Percentiles rank a stretch among this genome's conserved stretches.
These are phyloP conservation scores for Tricholoma sp. DNA, from an alignment of 768 basidiomycete species.

Conservation along the genomic window DNA sequence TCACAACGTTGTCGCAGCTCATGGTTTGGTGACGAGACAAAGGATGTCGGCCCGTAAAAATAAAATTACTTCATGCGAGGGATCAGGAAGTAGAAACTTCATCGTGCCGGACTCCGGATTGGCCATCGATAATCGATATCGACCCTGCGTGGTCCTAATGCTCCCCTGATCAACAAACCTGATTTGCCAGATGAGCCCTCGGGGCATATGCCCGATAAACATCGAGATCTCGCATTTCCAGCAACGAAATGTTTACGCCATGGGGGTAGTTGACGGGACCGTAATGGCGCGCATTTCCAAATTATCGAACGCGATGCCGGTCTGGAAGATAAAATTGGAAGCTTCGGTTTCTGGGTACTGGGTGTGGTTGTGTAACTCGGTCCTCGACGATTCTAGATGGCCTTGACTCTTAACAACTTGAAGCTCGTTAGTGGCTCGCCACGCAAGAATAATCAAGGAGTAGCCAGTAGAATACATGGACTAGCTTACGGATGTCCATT, in stretches of 20 bases:
- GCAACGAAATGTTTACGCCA: background rate
- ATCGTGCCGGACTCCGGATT: background rate
- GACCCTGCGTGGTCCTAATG: too few relatives aligned
- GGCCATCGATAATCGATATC: background rate
- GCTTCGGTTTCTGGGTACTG: too few relatives aligned
- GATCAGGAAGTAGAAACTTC: too few relatives aligned
- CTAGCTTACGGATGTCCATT: background rate
- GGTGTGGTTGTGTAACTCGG: too few relatives aligned
- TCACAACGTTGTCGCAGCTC: too few relatives aligned
- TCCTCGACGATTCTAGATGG: too few relatives aligned
- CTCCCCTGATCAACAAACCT: background rate
- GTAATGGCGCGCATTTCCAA: background rate
- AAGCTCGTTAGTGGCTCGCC: background rate
- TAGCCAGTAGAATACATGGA: background rate
- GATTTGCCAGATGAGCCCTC: background rate
- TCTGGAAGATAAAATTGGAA: background rate
- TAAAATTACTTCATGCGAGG: background rate
- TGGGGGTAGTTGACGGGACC: background rate
- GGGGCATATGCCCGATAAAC: background rate
- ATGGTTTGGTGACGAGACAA: background rate
- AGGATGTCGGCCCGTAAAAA: background rate
- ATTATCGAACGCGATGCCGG: background rate
- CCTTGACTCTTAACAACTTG: background rate
- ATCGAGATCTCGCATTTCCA: background rate
- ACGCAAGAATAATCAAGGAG: background rate